A percentile compares a stretch with the other conserved stretches of the same genome.
phyloP scores from a whole-genome alignment of 495 filamentous ascomycete genomes.

The Podospora anserina region DNA sequence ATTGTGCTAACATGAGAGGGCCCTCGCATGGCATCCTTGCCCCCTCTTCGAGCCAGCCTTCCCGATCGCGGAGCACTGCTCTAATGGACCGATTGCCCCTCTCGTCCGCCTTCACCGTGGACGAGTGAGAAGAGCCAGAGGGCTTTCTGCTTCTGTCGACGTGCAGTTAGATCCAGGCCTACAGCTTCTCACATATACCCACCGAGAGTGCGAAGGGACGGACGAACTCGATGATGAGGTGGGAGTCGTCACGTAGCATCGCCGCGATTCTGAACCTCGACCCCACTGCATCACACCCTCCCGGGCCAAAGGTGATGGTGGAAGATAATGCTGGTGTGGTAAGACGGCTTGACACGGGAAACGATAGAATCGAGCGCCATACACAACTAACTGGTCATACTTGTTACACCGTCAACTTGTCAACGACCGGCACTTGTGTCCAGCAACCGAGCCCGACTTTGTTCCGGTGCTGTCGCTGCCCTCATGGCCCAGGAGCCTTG shows the following conservation, averaged over 20 bases:
- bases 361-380: background rate
- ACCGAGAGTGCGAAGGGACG: background rate
- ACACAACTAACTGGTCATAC: background rate
- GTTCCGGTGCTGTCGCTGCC: background rate
- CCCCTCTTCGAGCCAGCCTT: conserved; percentile 6
- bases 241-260: conserved; percentile 6
- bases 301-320: background rate
- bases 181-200: background rate
- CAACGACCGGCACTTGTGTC: background rate
- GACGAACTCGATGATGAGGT: background rate
- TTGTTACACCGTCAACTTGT: background rate
- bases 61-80: conserved; percentile 24
- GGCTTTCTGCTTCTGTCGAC: background rate
- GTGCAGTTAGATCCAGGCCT: background rate
- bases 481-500: background rate
- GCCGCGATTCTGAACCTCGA: conserved; percentile 3
- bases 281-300: conserved; percentile 18
- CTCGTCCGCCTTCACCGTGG: background rate
- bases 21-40: conserved; percentile 11
- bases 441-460: background rate
- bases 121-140: background rate
- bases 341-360: conserved; percentile 6
- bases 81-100: background rate
- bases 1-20: background rate
- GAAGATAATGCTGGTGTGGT: background rate